A percentile compares a stretch with the other conserved stretches of the same genome.
Evolutionary conservation across 2,329 filamentous ascomycete genomes (phyloP).

Genomic region (Colletotrichum tropicicola): DNA sequence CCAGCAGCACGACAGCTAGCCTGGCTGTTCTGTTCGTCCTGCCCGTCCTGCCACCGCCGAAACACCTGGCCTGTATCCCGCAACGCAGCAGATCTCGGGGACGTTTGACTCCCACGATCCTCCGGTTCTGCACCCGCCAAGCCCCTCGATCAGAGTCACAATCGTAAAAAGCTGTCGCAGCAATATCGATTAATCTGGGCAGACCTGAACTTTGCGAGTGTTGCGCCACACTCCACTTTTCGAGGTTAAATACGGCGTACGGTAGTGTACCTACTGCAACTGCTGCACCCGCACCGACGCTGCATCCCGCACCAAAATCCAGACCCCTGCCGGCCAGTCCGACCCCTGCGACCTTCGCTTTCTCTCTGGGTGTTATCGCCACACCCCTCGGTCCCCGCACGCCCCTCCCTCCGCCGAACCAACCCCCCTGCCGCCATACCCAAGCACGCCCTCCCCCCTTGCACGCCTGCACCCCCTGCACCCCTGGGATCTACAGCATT

Average conservation of each 20-base stretch:
- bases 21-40: too few species aligned
- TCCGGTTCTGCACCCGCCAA: background rate
- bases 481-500: constrained; percentile 30
- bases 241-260: constrained; percentile 19
- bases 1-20: background rate
- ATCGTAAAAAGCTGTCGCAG: background rate
- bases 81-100: background rate
- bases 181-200: background rate
- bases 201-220: background rate
- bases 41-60: background rate
- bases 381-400: background rate
- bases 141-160: background rate
- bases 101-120: background rate
- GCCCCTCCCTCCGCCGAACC: background rate
- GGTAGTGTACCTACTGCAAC: too few species aligned
- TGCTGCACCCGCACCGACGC: constrained; percentile 17
- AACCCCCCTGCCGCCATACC: constrained; percentile 14
- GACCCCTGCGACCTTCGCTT: constrained; percentile 16
- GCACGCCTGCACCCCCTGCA: constrained; percentile 21
- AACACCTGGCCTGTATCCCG: background rate
- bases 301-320: constrained; percentile 27
- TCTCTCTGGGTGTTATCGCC: background rate
- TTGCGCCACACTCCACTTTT: constrained; percentile 11
- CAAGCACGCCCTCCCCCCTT: too few species aligned
- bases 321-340: constrained; percentile 28